phyloP scores from a whole-genome alignment of 192 early-diverging fungal genomes.

The Entomortierella chlamydospora region DNA sequence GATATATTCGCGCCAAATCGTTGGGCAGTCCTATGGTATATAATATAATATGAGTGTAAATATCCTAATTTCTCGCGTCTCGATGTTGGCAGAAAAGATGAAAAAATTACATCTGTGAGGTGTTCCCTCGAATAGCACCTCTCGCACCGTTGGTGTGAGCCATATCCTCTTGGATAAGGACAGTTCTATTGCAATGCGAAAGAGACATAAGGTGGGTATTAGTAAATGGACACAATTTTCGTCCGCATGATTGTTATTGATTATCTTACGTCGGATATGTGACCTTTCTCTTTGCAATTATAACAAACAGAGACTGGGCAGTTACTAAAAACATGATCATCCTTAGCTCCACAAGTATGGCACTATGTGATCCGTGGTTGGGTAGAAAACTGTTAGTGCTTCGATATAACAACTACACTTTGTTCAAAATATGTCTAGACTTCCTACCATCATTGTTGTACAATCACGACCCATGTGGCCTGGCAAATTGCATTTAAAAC shows the following conservation, averaged over 20 bases:
- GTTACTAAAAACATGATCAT: not conserved
- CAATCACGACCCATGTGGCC: conserved; percentile 30
- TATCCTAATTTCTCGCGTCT: not conserved
- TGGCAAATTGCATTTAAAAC: conserved; percentile 12
- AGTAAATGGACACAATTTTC: not conserved
- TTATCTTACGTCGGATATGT: conserved; percentile 16
- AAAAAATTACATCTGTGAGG: conserved; percentile 20
- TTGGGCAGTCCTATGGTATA: conserved; percentile 30
- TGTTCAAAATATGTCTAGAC: not conserved
- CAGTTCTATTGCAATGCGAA: conserved; percentile 7
- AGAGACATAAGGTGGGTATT: not conserved
- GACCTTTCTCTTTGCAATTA: conserved; percentile 39
- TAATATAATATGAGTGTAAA: not conserved
- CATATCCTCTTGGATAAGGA: conserved; percentile 13
- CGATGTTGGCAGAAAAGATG: not conserved
- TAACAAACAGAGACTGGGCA: conserved; percentile 25
- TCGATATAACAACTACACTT: not conserved
- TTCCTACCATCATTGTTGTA: conserved; percentile 5
- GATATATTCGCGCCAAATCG: conserved; percentile 37
- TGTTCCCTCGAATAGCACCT: conserved; percentile 16
- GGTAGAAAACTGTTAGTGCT: not conserved
- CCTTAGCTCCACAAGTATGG: conserved; percentile 28
- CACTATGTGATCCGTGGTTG: conserved; percentile 5
- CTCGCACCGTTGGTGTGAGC: not conserved
- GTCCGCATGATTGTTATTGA: not conserved